phyloP scores from a whole-genome alignment of 164 flowering plant genomes.

The Stephania cephalantha region DNA sequence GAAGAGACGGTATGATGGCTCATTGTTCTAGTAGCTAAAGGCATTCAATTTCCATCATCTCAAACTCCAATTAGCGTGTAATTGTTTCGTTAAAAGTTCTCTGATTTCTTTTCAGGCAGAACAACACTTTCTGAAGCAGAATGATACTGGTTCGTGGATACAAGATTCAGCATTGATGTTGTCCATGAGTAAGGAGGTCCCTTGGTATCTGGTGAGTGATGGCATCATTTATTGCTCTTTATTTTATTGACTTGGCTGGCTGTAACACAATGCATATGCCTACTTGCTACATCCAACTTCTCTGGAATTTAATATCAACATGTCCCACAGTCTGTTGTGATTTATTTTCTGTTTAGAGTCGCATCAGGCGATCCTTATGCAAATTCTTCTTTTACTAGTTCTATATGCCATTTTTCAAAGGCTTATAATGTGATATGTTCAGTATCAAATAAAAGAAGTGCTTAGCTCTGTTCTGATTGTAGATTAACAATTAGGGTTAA shows the following conservation, averaged over 20 bases:
- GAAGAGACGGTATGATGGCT: conserved; percentile 75
- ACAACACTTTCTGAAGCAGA: conserved; percentile 92
- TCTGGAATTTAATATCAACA: background rate
- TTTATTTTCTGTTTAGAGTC: background rate
- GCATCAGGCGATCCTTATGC: background rate
- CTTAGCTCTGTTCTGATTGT: background rate
- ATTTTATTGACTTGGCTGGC: conserved; percentile 2
- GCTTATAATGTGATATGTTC: background rate
- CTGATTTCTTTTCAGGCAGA: conserved; percentile 57
- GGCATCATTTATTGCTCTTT: background rate
- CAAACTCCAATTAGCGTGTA: background rate
- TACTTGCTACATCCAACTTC: background rate
- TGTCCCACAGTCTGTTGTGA: background rate
- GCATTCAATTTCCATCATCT: background rate
- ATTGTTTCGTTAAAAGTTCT: background rate
- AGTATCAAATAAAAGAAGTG: background rate
- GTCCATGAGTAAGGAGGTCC: conserved; percentile 90
- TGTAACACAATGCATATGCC: background rate
- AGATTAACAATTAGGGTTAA: too few species aligned
- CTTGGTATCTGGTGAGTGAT: conserved; percentile 86
- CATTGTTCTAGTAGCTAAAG: background rate
- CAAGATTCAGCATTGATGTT: conserved; percentile 96
- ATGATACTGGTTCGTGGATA: conserved; percentile 97
- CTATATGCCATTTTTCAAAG: background rate
- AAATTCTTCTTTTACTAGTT: background rate